These are phyloP conservation scores for Fusarium musae DNA, from an alignment of 2,329 filamentous ascomycete genomes.

Conservation along the genomic window DNA sequence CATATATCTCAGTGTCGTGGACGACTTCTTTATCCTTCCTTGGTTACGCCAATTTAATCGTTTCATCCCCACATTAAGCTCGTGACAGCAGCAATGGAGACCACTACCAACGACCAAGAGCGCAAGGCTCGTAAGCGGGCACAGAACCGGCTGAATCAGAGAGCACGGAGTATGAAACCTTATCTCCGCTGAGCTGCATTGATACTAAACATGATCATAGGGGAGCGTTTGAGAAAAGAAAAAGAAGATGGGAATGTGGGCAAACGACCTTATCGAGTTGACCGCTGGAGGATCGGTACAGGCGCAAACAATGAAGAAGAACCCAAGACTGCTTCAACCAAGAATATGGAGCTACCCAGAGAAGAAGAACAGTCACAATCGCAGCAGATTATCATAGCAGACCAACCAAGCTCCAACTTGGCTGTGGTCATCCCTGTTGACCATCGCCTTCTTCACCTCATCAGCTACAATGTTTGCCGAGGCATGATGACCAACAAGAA, in stretches of 20 bases:
- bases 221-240: constrained; percentile 4
- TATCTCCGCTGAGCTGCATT: background rate
- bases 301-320: background rate
- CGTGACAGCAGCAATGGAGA: background rate
- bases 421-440: background rate
- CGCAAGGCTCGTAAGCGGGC: constrained; percentile 14
- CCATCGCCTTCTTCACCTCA: constrained; percentile 24
- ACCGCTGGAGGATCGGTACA: constrained; percentile 20
- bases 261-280: constrained; percentile 13
- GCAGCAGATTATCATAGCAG: no score
- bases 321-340: fast-evolving
- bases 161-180: constrained; percentile 21
- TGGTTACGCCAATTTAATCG: background rate
- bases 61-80: background rate
- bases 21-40: background rate
- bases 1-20: background rate
- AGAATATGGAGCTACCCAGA: background rate
- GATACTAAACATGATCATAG: background rate
- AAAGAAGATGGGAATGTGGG: background rate
- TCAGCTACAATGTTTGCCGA: constrained; percentile 21
- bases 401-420: fast-evolving
- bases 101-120: background rate
- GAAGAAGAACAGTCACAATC: background rate
- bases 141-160: constrained; percentile 31
- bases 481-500: constrained; percentile 22